Conservation (phyloP, 2,329 filamentous ascomycete species). For the Helminthosporium solani region DNA sequence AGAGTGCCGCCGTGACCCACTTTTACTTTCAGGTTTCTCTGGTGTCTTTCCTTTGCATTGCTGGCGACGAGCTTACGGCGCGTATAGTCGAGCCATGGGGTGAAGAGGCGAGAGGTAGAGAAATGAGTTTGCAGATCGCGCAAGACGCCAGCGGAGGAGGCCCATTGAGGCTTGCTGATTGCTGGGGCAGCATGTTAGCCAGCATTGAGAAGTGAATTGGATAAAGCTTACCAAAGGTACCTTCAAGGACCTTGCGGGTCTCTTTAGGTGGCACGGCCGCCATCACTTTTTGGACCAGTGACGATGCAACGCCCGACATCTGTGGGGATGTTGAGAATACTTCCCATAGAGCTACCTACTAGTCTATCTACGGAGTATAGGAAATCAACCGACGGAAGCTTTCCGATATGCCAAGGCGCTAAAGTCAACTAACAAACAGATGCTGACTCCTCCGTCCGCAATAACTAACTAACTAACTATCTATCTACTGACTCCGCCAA, state of each 20-base stretch:
- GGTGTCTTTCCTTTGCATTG: slow-evolving; percentile 57
- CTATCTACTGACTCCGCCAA: too few relatives aligned
- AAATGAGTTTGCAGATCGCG: slow-evolving; percentile 84
- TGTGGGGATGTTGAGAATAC: too few relatives aligned
- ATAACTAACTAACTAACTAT: too few relatives aligned
- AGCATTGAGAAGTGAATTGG: slow-evolving; percentile 2
- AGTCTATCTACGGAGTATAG: too few relatives aligned
- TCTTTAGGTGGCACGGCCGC: slow-evolving; percentile 30
- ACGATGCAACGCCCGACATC: slow-evolving; percentile 24
- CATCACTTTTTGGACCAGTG: slow-evolving; percentile 21
- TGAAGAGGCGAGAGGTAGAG: slow-evolving; percentile 77
- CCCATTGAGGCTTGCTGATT: slow-evolving; percentile 86
- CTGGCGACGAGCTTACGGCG: slow-evolving; percentile 58
- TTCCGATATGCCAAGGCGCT: slow-evolving; percentile 11
- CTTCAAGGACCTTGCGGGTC: slow-evolving; percentile 56
- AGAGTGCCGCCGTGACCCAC: slow-evolving; percentile 95
- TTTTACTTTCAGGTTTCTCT: slow-evolving; percentile 66
- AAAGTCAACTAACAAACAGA: too few relatives aligned
- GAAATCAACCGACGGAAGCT: slow-evolving; percentile 4
- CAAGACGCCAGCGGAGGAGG: slow-evolving; percentile 87
- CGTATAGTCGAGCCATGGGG: slow-evolving; percentile 70
- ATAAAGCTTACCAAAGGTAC: slow-evolving; percentile 57
- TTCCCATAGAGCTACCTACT: too few relatives aligned
- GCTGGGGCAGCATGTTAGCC: slow-evolving; percentile 54
- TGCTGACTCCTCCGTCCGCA: too few relatives aligned